A percentile compares a stretch with the other conserved stretches of the same genome.
Evolutionary conservation across 352 stramenopile species (phyloP).

Genomic region (Aphanomyces cochlioides): DNA sequence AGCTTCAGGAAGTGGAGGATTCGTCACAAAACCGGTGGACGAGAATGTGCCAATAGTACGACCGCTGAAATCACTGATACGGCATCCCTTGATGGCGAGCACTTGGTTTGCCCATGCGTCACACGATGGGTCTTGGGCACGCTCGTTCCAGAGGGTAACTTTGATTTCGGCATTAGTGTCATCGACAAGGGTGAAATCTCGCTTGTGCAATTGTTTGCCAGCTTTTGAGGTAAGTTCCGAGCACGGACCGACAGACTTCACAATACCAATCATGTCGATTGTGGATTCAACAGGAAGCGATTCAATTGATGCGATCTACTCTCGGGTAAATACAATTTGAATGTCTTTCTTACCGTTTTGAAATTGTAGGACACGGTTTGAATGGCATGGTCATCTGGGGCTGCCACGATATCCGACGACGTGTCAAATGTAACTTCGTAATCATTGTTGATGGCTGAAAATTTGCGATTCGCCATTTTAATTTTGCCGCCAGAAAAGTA

Average conservation of each 20-base stretch:
- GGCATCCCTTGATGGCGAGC: conserved; percentile 93
- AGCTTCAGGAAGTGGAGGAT: conserved; percentile 84
- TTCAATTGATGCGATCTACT: conserved; percentile 90
- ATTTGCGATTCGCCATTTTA: conserved; percentile 98
- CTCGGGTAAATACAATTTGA: conserved; percentile 20
- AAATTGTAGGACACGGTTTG: conserved; percentile 90
- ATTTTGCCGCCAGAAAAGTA: conserved; percentile 93
- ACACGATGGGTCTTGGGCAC: conserved; percentile 67
- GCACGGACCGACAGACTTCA: conserved; percentile 90
- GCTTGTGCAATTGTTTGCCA: conserved; percentile 94
- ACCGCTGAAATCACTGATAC: conserved; percentile 93
- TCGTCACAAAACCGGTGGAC: conserved; percentile 76
- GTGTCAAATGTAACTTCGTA: conserved; percentile 98
- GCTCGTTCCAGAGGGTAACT: conserved; percentile 96
- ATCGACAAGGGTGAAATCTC: conserved; percentile 95
- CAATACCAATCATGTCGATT: conserved; percentile 95
- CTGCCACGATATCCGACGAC: conserved; percentile 91
- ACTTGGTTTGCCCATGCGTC: conserved; percentile 88
- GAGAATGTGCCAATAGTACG: conserved; percentile 84
- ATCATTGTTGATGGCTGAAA: conserved; percentile 94
- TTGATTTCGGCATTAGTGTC: conserved; percentile 94
- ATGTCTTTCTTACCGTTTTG: conserved; percentile 47
- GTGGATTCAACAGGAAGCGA: conserved; percentile 76
- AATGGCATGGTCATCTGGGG: conserved; percentile 87
- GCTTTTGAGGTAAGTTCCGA: conserved; percentile 93